Evolutionary conservation across 177 flowering plant species (phyloP), one percentile per base, ranked within the genome.

Genomic region (Vitis hybrid): DNA sequence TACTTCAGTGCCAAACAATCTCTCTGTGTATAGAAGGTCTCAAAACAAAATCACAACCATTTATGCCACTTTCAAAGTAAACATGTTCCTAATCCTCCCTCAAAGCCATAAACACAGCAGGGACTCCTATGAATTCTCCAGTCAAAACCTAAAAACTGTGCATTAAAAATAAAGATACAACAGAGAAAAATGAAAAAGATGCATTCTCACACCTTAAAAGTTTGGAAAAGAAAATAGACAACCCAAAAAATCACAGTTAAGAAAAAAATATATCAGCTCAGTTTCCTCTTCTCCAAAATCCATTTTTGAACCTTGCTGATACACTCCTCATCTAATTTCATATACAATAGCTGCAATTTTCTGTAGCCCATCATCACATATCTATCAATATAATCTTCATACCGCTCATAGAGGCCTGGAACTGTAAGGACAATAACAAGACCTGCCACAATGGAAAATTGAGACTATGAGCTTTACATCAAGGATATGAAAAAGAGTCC

Each of bases 361-460:
- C 60, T 71, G 73, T 67, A 85, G 11, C 63, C 77, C 66, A 66
- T 55, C 55, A 87, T 22, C 20, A 73, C 58, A 77, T 71, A 72
- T 73, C 45, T 73, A 65, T 92, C 94, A 5, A 93, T 76, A 10
- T 67, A 72, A 79, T 87, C 88, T 78, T 91, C 98, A 68, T 79
- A 86, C 68, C 77, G 87, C 72, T 91, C 98, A 71, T 90, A 95
- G 34, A 90, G 68, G 13, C 81, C 88, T 10, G 99, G 99, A 66
- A 91, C 31, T 16, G 92, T 91, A 50, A 93, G 89, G 67, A 87
- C 65, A 51, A 90, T 10, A 5, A 90, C 67, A 61, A 93, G 83
- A 74, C 89, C 99, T 95, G 92, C 82, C 58, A 58, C 1, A 50
- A 15, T 61, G 13, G 19, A 68, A 73, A 71, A n/a, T 39, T 39